These are phyloP conservation scores for Sisymbrium altissimum DNA, from an alignment of 345 rosid species.

Conservation along the genomic window DNA sequence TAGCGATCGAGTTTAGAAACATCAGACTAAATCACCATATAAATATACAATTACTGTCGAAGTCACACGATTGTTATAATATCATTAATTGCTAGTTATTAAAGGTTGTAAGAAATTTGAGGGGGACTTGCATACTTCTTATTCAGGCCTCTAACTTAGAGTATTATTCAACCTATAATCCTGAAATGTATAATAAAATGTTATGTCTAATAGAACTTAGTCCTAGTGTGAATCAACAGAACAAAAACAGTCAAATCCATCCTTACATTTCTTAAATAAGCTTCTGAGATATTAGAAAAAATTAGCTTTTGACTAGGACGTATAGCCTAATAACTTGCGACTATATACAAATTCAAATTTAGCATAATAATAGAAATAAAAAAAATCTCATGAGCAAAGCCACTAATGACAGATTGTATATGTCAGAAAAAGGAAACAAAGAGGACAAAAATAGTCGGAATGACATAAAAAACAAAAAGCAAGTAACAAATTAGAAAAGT, in stretches of 20 bases:
- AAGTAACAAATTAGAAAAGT: conserved; percentile 29
- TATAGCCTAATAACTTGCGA: background rate
- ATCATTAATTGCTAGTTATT: too few relatives aligned
- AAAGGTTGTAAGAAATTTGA: background rate
- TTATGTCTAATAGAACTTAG: background rate
- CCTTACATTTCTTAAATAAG: background rate
- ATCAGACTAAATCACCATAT: background rate
- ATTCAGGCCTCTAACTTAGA: background rate
- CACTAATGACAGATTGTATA: conserved; percentile 16
- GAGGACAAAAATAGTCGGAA: conserved; percentile 23
- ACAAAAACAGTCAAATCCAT: too few relatives aligned
- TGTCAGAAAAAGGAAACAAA: conserved; percentile 27
- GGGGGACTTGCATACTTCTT: background rate
- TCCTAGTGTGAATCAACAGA: background rate
- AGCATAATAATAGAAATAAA: background rate
- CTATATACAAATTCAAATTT: background rate
- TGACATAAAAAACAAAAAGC: conserved; percentile 15
- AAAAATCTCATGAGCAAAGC: background rate
- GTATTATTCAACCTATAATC: background rate
- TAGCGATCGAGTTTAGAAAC: too few relatives aligned
- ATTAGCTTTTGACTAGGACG: background rate
- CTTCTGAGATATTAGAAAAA: background rate
- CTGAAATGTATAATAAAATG: background rate
- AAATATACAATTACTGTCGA: background rate
- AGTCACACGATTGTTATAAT: background rate